These are phyloP conservation scores for Vitis hybrid DNA, from an alignment of 177 flowering plant genomes.

Conservation along the genomic window DNA sequence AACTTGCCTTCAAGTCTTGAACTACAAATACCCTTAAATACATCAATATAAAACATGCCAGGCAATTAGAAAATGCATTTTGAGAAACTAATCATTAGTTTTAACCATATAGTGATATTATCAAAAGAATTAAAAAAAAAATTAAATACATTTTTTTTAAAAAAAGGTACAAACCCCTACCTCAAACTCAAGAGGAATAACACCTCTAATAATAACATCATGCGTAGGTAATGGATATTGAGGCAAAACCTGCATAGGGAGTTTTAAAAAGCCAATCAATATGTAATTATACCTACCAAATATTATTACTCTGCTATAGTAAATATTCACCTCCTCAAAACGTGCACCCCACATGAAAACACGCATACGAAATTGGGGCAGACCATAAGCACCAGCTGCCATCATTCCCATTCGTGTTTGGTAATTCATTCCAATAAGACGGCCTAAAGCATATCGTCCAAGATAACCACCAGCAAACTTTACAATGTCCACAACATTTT, in stretches of 20 bases:
- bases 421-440: constrained; percentile 60
- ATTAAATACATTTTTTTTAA: neutral
- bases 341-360: constrained; percentile 85
- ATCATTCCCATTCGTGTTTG: constrained; percentile 75
- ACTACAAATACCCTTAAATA: too few species aligned
- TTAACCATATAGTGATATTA: too few species aligned
- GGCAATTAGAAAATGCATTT: too few species aligned
- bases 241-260: constrained; percentile 56
- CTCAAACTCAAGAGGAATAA: constrained; percentile 61
- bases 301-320: neutral
- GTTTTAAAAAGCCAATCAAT: neutral
- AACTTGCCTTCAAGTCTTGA: too few species aligned
- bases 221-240: constrained; percentile 80
- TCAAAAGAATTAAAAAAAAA: too few species aligned
- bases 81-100: too few species aligned
- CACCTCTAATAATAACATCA: constrained; percentile 55
- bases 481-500: constrained; percentile 80
- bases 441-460: constrained; percentile 65
- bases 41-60: too few species aligned
- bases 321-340: constrained; percentile 41
- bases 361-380: constrained; percentile 80
- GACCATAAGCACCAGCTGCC: constrained; percentile 83
- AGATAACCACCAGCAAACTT: constrained; percentile 61
- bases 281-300: neutral
- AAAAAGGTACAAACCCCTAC: constrained; percentile 24